A percentile compares a stretch with the other conserved stretches of the same genome.
Conservation (phyloP, 2,329 filamentous ascomycete genomes). For the Colletotrichum falcatum region DNA sequence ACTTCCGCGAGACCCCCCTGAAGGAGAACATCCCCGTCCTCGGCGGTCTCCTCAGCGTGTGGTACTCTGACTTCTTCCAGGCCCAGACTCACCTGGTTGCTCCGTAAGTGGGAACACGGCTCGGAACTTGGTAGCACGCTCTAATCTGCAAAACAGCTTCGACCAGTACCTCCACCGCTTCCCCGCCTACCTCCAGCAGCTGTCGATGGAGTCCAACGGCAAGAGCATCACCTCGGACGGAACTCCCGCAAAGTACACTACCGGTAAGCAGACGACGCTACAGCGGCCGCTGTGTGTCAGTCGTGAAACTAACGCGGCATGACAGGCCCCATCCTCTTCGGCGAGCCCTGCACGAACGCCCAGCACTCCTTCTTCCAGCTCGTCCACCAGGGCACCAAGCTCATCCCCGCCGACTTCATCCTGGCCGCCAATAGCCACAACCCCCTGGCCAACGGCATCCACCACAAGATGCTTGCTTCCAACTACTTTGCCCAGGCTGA, state of each 20-base stretch:
- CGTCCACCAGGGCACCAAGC: constrained; percentile 98
- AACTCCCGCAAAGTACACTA: constrained; percentile 96
- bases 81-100: constrained; percentile 97
- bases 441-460: constrained; percentile 89
- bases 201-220: constrained; percentile 99
- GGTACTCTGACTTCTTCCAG: constrained; percentile 99
- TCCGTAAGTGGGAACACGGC: constrained; percentile 71
- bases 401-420: constrained; percentile 98
- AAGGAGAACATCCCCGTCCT: constrained; percentile 95
- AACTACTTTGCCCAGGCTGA: constrained; percentile 94
- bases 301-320: constrained; percentile 15
- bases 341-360: constrained; percentile 98
- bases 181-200: constrained; percentile 97
- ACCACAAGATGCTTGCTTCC: constrained; percentile 95
- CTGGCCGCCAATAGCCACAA: constrained; percentile 97
- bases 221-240: constrained; percentile 94
- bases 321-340: constrained; percentile 86
- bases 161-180: constrained; percentile 99
- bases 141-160: constrained; percentile 68
- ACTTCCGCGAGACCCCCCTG: constrained; percentile 91
- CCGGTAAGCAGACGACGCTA: constrained; percentile 60
- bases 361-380: constrained; percentile 99
- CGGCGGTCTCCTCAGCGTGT: constrained; percentile 93
- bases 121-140: too few relatives aligned
- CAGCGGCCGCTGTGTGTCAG: neutral